Evolutionary conservation across 2,329 filamentous ascomycete genomes (phyloP), one percentile per base, ranked within the genome.

Genomic region (Aspergillus sp.): DNA sequence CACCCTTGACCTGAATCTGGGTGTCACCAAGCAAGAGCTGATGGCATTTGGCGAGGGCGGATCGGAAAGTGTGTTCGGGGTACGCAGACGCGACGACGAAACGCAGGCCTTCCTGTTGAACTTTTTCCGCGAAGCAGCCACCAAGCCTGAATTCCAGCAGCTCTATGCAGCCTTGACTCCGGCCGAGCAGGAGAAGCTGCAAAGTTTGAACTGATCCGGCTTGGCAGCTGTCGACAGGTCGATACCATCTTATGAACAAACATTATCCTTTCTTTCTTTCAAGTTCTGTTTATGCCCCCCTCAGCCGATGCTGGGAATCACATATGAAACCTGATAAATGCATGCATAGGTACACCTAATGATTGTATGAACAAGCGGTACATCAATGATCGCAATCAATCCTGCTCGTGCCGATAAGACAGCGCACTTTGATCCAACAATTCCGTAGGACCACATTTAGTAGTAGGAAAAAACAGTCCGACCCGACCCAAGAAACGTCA

Each of bases 41-140:
- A 96, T 97, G 91, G 86, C 87, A 1, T 92, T 86, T 70, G 85
- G 87, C 48, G 82, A 83, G 15, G 76, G 72, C 2, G 82, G 79
- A 0, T 80, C 81, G 2, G 84, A 83, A 52, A 75, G 75, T 2
- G 78, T 80, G 0, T 78, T 78, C 49, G 74, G 73, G 3, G 77
- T 76, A 57, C 86, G 92, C 56, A 86, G 89, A 70, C 86, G 89
- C 36, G 94, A 98, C 72, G 92, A 97, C 72, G 92, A 97, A 81
- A 97, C 93, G 7, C 91, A 96, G 74, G 86, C 85, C 4, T 97
- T 92, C 74, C 81, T 98, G 50, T 84, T 87, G 1, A 87, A 93
- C 13, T 97, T 96, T 79, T 97, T 97, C 79, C 81, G 79, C 47
- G 77, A 80, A 45, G 80, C 82, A 48, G 83, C 80, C 13, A 74